phyloP scores from a whole-genome alignment of 192 early-diverging fungal species.

The Chytriomyces sp. region DNA sequence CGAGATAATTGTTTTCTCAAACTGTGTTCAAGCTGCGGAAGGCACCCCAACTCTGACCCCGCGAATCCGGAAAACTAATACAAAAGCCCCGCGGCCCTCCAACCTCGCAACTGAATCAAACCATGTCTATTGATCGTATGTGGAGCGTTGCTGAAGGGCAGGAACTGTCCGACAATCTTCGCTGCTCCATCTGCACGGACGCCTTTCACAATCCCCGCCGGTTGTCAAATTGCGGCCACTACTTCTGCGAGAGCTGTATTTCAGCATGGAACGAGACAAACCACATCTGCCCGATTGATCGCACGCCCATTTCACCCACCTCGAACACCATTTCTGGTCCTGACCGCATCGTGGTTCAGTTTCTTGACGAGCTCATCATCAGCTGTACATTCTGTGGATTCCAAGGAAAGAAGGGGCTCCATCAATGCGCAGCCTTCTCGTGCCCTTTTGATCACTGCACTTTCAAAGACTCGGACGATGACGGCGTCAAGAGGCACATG shows the following conservation, averaged over 20 bases:
- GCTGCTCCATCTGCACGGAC: constrained; percentile 15
- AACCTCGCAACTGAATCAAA: not conserved
- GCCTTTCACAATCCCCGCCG: not conserved
- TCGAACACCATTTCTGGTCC: not conserved
- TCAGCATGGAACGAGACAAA: not conserved
- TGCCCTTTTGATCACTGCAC: not conserved
- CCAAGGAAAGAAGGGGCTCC: not conserved
- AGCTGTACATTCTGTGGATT: constrained; percentile 3
- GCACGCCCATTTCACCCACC: constrained; percentile 1
- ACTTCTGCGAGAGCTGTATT: constrained; percentile 13
- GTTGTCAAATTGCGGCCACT: constrained; percentile 19
- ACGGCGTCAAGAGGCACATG: constrained; percentile 1
- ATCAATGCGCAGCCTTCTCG: not conserved
- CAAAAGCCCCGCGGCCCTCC: not conserved
- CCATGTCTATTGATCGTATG: not conserved
- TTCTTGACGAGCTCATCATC: constrained; percentile 10
- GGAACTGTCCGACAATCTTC: not conserved
- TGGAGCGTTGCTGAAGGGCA: not conserved
- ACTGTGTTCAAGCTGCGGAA: not conserved
- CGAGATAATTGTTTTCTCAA: not conserved
- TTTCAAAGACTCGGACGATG: constrained; percentile 10
- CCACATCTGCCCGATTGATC: not conserved
- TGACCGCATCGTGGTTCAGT: not conserved
- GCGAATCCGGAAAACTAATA: not conserved
- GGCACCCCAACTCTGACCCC: not conserved